phyloP scores from a whole-genome alignment of 2,329 filamentous ascomycete genomes.

The Colletotrichum sp. region DNA sequence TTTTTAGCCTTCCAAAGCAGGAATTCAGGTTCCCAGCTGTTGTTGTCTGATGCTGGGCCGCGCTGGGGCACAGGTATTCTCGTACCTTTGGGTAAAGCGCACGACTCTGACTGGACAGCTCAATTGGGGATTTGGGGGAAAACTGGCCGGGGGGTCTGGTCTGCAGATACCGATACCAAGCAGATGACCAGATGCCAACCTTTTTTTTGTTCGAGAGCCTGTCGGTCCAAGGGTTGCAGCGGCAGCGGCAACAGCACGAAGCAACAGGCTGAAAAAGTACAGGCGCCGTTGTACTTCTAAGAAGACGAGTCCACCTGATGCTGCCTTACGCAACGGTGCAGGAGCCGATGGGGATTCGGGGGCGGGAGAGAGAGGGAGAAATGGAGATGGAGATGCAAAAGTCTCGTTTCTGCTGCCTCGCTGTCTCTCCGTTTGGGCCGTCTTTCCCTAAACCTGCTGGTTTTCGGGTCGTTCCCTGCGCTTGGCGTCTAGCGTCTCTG shows the following conservation, averaged over 20 bases:
- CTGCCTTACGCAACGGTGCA: constrained; percentile 6
- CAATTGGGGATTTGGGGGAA: not conserved
- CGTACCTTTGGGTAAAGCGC: constrained; percentile 2
- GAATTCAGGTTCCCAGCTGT: not conserved
- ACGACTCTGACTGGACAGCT: not conserved
- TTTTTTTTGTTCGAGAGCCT: not conserved
- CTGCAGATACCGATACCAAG: constrained; percentile 8
- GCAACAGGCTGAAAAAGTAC: not conserved
- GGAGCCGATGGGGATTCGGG: not conserved
- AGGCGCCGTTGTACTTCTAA: not conserved
- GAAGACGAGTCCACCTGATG: not conserved
- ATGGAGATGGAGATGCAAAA: not conserved
- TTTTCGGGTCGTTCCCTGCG: not conserved
- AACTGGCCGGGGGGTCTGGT: not conserved
- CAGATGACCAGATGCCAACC: constrained; percentile 16
- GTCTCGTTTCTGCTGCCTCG: not conserved
- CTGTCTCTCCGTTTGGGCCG: not conserved
- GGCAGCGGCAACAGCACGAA: not conserved
- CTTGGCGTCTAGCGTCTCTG: constrained; percentile 3
- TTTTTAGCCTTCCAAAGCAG: not conserved
- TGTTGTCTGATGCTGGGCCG: not conserved
- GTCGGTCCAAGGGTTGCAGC: constrained; percentile 4
- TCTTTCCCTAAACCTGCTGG: not conserved
- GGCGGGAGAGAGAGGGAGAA: not conserved
- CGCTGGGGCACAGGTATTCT: not conserved